Evolutionary conservation across 2,329 filamentous ascomycete genomes (phyloP).

Genomic region (Diaporthe sp.): DNA sequence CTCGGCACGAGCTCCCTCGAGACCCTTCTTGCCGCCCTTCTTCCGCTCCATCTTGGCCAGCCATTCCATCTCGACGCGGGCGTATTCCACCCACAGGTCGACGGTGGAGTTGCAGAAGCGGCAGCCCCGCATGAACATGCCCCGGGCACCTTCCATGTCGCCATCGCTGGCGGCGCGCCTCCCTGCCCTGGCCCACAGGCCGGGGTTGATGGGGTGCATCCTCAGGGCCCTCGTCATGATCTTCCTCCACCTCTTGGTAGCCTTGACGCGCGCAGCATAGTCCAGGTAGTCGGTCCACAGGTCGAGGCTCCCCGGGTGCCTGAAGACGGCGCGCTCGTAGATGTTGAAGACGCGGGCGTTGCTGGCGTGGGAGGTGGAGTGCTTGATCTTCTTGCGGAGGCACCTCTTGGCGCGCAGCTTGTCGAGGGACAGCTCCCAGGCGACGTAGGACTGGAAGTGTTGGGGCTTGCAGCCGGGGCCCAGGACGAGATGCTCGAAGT

Average conservation of each 20-base stretch:
- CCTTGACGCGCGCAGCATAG: conserved; percentile 79
- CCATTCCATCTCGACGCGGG: conserved; percentile 93
- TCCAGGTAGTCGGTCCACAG: conserved; percentile 94
- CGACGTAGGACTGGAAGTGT: conserved; percentile 88
- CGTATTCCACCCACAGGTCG: conserved; percentile 89
- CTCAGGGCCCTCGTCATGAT: conserved; percentile 79
- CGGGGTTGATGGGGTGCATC: conserved; percentile 85
- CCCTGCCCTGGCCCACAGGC: conserved; percentile 89
- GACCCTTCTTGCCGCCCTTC: conserved; percentile 64
- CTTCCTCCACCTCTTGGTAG: conserved; percentile 75
- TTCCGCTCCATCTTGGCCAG: conserved; percentile 84
- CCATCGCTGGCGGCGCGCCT: conserved; percentile 82
- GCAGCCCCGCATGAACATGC: conserved; percentile 89
- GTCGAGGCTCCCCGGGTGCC: conserved; percentile 83
- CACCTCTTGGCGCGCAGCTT: conserved; percentile 85
- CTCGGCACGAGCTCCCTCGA: conserved; percentile 47
- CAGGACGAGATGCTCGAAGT: conserved; percentile 93
- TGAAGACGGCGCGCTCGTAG: conserved; percentile 86
- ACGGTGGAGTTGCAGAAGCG: conserved; percentile 86
- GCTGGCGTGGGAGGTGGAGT: conserved; percentile 76
- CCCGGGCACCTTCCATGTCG: conserved; percentile 88
- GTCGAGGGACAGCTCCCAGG: conserved; percentile 79
- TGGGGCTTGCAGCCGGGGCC: conserved; percentile 80
- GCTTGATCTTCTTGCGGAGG: conserved; percentile 82
- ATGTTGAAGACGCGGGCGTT: conserved; percentile 90